Base-by-base conservation (phyloP, 2,329 filamentous ascomycete species). In the Cladosporium phlei region DNA sequence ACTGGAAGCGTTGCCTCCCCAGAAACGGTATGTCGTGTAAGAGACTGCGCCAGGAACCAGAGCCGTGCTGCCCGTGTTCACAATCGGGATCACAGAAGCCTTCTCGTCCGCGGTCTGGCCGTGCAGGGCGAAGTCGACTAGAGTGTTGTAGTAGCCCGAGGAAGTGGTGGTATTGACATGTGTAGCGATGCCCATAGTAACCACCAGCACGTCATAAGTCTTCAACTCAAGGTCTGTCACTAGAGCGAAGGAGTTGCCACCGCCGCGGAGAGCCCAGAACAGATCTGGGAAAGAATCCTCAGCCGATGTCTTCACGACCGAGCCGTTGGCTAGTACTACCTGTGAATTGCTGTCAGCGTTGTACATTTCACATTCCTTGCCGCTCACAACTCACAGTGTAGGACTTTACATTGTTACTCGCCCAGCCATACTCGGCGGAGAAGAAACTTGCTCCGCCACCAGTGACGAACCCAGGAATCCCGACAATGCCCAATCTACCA, bases 401-500 rank as follows among this genome's bases (percentile, higher is more conserved):
- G 24, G 56, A 57, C 21, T 47, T 46, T 8, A 65, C 52, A 27
- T 54, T 58, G 40, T 64, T 59, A 33, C 59, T 59, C 3, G 53
- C 58, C 46, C 54, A 62, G 5, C 62, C 62, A 24, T 54, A 38
- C 25, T 48, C 32, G 6, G 50, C 46, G 1, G 55, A 56, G 43
- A 60, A 59, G 50, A 59, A 65, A 9, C 52, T 57, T 16, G 60
- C 54, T 8, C 62, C 62, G 8, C 62, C 60, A 9, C 62, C 59
- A 3, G 58, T 49, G 2, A 50, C 50, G 5, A 63, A 44, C n/a
- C 61, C 60, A 3, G 56, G 58, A 10, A 60, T 57, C 8, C 62
- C 62, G 12, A 64, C 55, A 17, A 39, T 58, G 0, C 66, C 59
- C 11, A 66, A 63, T 10, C 75, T 66, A 1, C 72, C 73, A 1